Evolutionary conservation across 306 rosid genomes (phyloP).

Genomic region (Corylus americana): DNA sequence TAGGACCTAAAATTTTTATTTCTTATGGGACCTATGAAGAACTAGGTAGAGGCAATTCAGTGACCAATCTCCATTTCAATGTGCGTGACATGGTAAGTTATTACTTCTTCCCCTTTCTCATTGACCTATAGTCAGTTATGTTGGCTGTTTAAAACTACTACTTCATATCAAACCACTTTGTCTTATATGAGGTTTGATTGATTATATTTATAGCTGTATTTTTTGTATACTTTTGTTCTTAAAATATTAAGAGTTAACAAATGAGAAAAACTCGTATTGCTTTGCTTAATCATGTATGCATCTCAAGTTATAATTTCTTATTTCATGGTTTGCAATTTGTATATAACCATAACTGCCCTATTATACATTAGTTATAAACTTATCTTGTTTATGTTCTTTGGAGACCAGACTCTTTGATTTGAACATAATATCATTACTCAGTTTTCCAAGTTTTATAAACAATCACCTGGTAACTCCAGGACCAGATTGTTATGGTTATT

Average conservation of each 20-base stretch:
- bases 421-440: neutral
- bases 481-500: neutral
- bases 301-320: neutral
- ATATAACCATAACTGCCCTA: neutral
- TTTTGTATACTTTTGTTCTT: neutral
- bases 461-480: neutral
- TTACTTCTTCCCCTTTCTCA: slow-evolving; percentile 23
- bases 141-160: neutral
- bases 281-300: neutral
- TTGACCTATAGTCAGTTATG: slow-evolving; percentile 10
- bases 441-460: neutral
- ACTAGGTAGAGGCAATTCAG: slow-evolving; percentile 66
- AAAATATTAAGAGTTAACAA: neutral
- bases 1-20: slow-evolving; percentile 89
- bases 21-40: slow-evolving; percentile 79
- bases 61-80: slow-evolving; percentile 89
- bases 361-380: neutral
- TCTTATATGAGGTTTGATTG: neutral
- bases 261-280: neutral
- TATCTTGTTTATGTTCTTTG: neutral
- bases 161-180: neutral
- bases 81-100: slow-evolving; percentile 91
- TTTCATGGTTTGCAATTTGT: neutral
- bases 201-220: neutral
- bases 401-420: neutral